Percentiles rank a stretch among this genome's conserved stretches.
phyloP scores from a whole-genome alignment of 345 rosid genomes.

The Linum tenue region DNA sequence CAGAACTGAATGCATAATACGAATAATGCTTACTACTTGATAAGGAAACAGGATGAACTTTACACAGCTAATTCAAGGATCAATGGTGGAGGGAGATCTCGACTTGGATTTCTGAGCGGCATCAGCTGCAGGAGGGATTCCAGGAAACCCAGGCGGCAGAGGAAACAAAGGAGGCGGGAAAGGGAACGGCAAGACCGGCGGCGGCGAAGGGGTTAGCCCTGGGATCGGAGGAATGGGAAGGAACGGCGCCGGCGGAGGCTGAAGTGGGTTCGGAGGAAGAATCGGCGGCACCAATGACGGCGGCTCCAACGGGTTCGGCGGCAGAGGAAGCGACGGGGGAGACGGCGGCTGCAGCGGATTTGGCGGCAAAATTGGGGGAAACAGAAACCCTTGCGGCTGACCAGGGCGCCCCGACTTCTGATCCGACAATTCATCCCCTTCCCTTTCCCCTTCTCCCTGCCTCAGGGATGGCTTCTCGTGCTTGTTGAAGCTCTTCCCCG shows the following conservation, averaged over 20 bases:
- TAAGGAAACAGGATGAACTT: background rate
- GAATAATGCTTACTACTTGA: no score
- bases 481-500: slow-evolving; percentile 13
- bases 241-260: slow-evolving; percentile 22
- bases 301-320: slow-evolving; percentile 10
- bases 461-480: slow-evolving; percentile 3
- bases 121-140: slow-evolving; percentile 32
- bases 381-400: background rate
- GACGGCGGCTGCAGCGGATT: slow-evolving; percentile 15
- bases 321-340: background rate
- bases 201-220: background rate
- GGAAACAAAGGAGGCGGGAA: slow-evolving; percentile 12
- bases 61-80: background rate
- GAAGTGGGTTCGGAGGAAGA: slow-evolving; percentile 17
- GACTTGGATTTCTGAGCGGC: slow-evolving; percentile 21
- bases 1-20: no score
- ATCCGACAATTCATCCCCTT: slow-evolving; percentile 6
- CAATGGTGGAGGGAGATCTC: slow-evolving; percentile 6
- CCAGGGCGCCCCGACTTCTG: slow-evolving; percentile 7
- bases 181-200: slow-evolving; percentile 34
- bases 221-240: slow-evolving; percentile 31
- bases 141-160: slow-evolving; percentile 30
- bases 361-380: slow-evolving; percentile 20
- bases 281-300: slow-evolving; percentile 14
- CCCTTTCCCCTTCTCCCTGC: background rate